Evolutionary conservation across 345 rosid genomes (phyloP).

Genomic region (Populus deltoides): DNA sequence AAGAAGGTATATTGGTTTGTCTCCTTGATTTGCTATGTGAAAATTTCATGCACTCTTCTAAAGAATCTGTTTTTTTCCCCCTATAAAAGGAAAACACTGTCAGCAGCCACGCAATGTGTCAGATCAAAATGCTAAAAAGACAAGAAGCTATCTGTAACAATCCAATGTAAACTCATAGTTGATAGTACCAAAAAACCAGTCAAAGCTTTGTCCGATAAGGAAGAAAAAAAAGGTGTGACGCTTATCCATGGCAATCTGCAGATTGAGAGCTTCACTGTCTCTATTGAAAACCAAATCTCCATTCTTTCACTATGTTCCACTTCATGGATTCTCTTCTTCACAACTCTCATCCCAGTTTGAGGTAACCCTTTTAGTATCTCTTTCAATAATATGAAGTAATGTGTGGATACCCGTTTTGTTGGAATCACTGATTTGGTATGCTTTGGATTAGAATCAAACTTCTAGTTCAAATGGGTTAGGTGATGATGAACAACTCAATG

Average conservation of each 20-base stretch:
- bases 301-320: background rate
- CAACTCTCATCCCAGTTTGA: constrained; percentile 12
- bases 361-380: constrained; percentile 1
- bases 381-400: background rate
- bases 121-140: too few species aligned
- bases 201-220: too few species aligned
- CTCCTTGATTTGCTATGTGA: too few species aligned
- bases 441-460: background rate
- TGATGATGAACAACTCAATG: background rate
- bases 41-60: too few species aligned
- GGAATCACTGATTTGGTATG: background rate
- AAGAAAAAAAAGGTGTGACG: background rate
- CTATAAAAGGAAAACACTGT: too few species aligned
- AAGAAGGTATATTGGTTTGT: too few species aligned
- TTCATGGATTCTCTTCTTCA: constrained; percentile 14
- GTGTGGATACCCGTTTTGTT: background rate
- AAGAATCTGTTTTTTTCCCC: too few species aligned
- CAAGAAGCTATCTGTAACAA: too few species aligned
- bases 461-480: background rate
- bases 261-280: constrained; percentile 6
- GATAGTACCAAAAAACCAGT: too few species aligned
- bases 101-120: too few species aligned
- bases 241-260: constrained; percentile 16
- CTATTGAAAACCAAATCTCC: constrained; percentile 2
- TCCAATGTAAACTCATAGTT: too few species aligned